These are phyloP conservation scores for Tetracentron sinense DNA, from an alignment of 164 flowering plant genomes.

Conservation along the genomic window DNA sequence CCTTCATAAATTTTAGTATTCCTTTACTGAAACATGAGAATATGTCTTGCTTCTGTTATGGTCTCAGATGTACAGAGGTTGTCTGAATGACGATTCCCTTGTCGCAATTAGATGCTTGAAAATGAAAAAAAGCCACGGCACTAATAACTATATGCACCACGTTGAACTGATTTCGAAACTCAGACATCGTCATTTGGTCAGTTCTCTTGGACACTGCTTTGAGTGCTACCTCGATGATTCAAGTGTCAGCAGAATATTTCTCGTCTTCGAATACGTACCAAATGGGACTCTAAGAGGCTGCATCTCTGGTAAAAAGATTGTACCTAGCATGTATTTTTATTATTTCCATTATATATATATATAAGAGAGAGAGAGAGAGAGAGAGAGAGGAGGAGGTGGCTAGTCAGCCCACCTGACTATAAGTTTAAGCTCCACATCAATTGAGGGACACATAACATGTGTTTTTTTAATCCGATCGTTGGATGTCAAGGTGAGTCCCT, in stretches of 20 bases:
- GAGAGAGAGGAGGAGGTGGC: too few relatives aligned
- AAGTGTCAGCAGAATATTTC: slow-evolving; percentile 81
- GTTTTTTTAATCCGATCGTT: too few relatives aligned
- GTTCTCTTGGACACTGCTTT: slow-evolving; percentile 93
- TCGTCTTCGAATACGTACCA: slow-evolving; percentile 81
- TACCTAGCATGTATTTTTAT: not conserved
- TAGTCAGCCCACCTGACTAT: too few relatives aligned
- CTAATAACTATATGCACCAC: slow-evolving; percentile 63
- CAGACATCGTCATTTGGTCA: slow-evolving; percentile 84
- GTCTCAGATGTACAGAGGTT: slow-evolving; percentile 81
- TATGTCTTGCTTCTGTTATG: slow-evolving; percentile 14
- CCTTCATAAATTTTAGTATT: not conserved
- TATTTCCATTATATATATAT: not conserved
- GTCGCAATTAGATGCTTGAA: slow-evolving; percentile 87
- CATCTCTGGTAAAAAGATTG: slow-evolving; percentile 58
- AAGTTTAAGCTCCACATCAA: too few relatives aligned
- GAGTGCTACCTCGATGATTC: slow-evolving; percentile 90
- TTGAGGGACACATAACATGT: too few relatives aligned
- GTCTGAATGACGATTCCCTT: slow-evolving; percentile 60
- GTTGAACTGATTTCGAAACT: slow-evolving; percentile 81
- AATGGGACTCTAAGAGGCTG: slow-evolving; percentile 71
- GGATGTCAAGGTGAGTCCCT: too few relatives aligned
- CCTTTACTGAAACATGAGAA: not conserved
- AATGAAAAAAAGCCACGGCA: slow-evolving; percentile 55
- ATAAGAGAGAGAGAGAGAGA: too few relatives aligned